Conservation (phyloP, 2,329 filamentous ascomycete species). For the Talaromyces piceae region DNA sequence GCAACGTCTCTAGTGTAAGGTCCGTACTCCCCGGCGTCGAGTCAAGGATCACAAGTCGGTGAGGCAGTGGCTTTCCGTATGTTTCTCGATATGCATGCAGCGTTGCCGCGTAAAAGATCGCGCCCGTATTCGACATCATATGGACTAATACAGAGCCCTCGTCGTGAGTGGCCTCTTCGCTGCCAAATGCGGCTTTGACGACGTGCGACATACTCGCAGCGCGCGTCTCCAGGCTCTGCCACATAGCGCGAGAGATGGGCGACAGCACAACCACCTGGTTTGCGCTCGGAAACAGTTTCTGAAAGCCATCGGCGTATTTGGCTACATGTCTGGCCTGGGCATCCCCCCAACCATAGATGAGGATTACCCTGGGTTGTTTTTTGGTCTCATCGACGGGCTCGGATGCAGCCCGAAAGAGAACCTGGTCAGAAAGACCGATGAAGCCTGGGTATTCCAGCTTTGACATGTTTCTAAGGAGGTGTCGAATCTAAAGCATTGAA, state of each 20-base stretch:
- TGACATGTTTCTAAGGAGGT: background rate
- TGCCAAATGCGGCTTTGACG: background rate
- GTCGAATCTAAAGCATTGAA: background rate
- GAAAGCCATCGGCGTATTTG: conserved; percentile 51
- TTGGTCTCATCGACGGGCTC: conserved; percentile 22
- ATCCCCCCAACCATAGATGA: conserved; percentile 55
- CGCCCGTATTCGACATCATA: conserved; percentile 53
- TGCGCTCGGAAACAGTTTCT: conserved; percentile 44
- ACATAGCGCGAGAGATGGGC: conserved; percentile 43
- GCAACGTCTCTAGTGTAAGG: conserved; percentile 22
- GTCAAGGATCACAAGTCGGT: conserved; percentile 45
- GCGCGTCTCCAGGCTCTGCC: conserved; percentile 38
- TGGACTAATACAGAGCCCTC: conserved; percentile 41
- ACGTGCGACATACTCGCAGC: conserved; percentile 42
- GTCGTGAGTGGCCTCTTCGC: background rate
- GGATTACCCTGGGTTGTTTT: background rate
- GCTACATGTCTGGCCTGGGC: conserved; percentile 47
- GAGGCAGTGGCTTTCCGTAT: conserved; percentile 34
- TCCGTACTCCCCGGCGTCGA: conserved; percentile 48
- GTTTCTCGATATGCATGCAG: conserved; percentile 41
- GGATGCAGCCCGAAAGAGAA: conserved; percentile 34
- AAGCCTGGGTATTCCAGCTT: conserved; percentile 36
- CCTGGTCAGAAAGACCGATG: conserved; percentile 40
- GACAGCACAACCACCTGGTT: conserved; percentile 47
- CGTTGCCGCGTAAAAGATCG: conserved; percentile 46